Conservation (phyloP, 305 asterid genomes). For the Lippia alba region DNA sequence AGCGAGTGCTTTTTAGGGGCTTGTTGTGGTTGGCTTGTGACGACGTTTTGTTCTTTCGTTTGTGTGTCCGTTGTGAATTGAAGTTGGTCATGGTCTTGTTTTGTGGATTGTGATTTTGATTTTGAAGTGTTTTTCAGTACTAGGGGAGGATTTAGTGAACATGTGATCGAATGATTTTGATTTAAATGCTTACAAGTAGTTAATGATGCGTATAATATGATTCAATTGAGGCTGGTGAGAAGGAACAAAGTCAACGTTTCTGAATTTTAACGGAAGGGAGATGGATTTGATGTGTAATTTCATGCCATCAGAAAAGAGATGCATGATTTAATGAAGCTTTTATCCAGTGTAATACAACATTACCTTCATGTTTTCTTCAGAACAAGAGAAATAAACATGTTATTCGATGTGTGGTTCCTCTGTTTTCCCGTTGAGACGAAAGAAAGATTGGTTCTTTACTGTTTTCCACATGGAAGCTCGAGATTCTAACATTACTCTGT, state of each 20-base stretch:
- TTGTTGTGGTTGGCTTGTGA: background rate
- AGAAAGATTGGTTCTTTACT: background rate
- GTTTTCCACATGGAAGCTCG: background rate
- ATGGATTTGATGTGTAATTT: too few species aligned
- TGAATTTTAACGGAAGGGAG: too few species aligned
- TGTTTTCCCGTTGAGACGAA: background rate
- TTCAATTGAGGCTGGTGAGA: background rate
- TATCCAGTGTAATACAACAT: too few species aligned
- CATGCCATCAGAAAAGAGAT: too few species aligned
- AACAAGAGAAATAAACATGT: background rate
- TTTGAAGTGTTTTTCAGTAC: background rate
- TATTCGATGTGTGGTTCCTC: slow-evolving; percentile 6
- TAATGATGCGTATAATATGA: too few species aligned
- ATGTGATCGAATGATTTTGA: background rate
- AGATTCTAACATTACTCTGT: background rate
- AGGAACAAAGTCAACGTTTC: background rate
- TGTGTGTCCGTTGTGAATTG: background rate
- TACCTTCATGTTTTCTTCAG: too few species aligned
- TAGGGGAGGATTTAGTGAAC: background rate
- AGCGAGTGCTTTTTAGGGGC: background rate
- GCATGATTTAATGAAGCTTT: too few species aligned
- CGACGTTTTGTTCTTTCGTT: background rate
- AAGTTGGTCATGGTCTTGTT: background rate
- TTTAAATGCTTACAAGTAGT: background rate
- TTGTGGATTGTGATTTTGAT: background rate